Conservation (phyloP, 1,284 basidiomycete species). For the Rhodotorula sp. region DNA sequence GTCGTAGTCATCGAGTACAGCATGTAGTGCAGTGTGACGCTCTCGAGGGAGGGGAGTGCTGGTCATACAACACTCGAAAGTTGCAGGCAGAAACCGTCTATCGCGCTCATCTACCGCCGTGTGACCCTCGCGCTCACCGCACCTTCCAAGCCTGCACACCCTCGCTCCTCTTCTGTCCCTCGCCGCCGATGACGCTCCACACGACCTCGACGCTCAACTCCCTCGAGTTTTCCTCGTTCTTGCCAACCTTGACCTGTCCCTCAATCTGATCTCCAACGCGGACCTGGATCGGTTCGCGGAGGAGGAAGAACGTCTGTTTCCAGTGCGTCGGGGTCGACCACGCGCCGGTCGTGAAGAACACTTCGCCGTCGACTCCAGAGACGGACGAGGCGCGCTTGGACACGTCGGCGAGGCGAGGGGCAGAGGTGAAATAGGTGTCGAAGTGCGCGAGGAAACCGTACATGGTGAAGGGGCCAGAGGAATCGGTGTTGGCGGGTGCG, state of each 20-base stretch:
- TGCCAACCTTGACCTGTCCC: conserved; percentile 78
- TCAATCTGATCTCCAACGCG: conserved; percentile 70
- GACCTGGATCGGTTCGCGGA: conserved; percentile 72
- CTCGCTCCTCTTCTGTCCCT: conserved; percentile 12
- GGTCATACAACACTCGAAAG: no score
- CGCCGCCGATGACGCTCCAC: conserved; percentile 58
- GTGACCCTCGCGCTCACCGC: conserved; percentile 7
- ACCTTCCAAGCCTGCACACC: conserved; percentile 40
- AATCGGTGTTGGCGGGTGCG: conserved; percentile 64
- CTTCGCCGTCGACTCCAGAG: conserved; percentile 53
- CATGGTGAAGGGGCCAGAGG: conserved; percentile 62
- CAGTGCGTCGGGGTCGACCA: conserved; percentile 87
- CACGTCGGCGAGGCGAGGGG: conserved; percentile 49
- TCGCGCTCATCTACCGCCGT: no score
- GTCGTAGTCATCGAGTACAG: no score
- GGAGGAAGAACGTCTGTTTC: conserved; percentile 91
- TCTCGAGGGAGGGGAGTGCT: no score
- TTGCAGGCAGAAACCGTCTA: background rate
- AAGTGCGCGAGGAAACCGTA: conserved; percentile 89
- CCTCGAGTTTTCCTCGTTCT: conserved; percentile 75
- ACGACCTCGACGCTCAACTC: conserved; percentile 92
- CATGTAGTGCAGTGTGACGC: no score
- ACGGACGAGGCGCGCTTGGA: conserved; percentile 15
- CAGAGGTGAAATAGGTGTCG: conserved; percentile 79
- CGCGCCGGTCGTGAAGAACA: conserved; percentile 90